Percentiles rank a stretch among this genome's conserved stretches.
Conservation (phyloP, 345 rosid species). For the Mangifera indica region DNA sequence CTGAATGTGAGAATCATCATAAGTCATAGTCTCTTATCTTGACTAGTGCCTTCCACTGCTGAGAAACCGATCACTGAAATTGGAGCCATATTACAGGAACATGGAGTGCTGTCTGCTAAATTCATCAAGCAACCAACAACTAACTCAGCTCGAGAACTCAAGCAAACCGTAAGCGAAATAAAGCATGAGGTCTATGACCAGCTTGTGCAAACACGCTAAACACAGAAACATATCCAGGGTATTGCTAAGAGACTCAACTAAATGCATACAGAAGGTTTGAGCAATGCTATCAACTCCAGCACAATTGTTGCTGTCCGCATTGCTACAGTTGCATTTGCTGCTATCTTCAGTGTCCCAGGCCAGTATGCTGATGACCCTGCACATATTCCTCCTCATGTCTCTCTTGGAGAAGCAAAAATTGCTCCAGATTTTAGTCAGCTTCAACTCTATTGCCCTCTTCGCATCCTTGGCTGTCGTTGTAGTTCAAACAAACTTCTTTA, state of each 20-base stretch:
- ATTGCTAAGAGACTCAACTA: slow-evolving; percentile 75
- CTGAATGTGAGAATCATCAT: slow-evolving; percentile 6
- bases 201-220: slow-evolving; percentile 62
- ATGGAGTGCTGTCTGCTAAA: slow-evolving; percentile 56
- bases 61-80: slow-evolving; percentile 52
- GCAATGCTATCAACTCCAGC: slow-evolving; percentile 85
- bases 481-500: slow-evolving; percentile 49
- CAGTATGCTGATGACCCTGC: slow-evolving; percentile 36
- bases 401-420: slow-evolving; percentile 17
- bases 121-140: slow-evolving; percentile 42
- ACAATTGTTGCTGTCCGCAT: slow-evolving; percentile 91
- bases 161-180: slow-evolving; percentile 88
- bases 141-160: slow-evolving; percentile 53
- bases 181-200: slow-evolving; percentile 83
- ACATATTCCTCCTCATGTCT: slow-evolving; percentile 25
- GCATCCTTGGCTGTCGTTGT: no score
- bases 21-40: neutral
- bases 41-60: slow-evolving; percentile 32
- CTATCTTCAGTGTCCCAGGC: slow-evolving; percentile 85
- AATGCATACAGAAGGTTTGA: slow-evolving; percentile 84
- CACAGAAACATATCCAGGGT: slow-evolving; percentile 72
- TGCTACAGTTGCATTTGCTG: slow-evolving; percentile 89
- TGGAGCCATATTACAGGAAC: slow-evolving; percentile 47
- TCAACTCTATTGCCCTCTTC: no score
- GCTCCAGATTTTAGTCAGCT: no score